These are phyloP conservation scores for Blastomyces gilchristii DNA, from an alignment of 2,329 filamentous ascomycete species.

Conservation along the genomic window DNA sequence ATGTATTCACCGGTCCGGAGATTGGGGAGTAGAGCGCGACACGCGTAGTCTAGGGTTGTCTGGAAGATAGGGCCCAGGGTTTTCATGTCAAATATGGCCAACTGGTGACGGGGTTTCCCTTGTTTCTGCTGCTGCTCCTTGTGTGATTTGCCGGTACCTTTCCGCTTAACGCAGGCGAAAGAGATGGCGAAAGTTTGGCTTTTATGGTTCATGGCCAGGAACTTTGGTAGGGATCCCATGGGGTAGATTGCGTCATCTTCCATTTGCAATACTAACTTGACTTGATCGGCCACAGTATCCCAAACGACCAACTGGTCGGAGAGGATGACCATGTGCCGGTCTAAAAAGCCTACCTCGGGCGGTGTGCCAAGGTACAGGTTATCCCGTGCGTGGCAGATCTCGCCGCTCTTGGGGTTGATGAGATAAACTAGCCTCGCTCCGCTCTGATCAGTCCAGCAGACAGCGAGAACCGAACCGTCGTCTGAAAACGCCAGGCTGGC, in stretches of 20 bases:
- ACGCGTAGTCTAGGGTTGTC: conserved; percentile 44
- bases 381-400: conserved; percentile 55
- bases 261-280: conserved; percentile 56
- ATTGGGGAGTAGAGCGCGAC: conserved; percentile 58
- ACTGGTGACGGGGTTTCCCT: conserved; percentile 34
- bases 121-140: conserved; percentile 15
- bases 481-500: conserved; percentile 69
- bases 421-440: conserved; percentile 59
- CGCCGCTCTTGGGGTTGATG: conserved; percentile 61
- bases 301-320: conserved; percentile 67
- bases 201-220: conserved; percentile 57
- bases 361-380: conserved; percentile 57
- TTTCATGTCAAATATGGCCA: conserved; percentile 59
- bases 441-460: conserved; percentile 34
- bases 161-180: conserved; percentile 29
- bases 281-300: conserved; percentile 69
- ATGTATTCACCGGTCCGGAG: conserved; percentile 61
- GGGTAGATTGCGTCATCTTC: conserved; percentile 19
- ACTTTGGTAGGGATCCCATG: conserved; percentile 15
- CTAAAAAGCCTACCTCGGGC: conserved; percentile 59
- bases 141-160: conserved; percentile 17
- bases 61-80: conserved; percentile 50
- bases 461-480: conserved; percentile 74
- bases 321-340: conserved; percentile 63
- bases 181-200: conserved; percentile 58